phyloP scores from a whole-genome alignment of 352 stramenopile genomes.

The Phytophthora constricta region DNA sequence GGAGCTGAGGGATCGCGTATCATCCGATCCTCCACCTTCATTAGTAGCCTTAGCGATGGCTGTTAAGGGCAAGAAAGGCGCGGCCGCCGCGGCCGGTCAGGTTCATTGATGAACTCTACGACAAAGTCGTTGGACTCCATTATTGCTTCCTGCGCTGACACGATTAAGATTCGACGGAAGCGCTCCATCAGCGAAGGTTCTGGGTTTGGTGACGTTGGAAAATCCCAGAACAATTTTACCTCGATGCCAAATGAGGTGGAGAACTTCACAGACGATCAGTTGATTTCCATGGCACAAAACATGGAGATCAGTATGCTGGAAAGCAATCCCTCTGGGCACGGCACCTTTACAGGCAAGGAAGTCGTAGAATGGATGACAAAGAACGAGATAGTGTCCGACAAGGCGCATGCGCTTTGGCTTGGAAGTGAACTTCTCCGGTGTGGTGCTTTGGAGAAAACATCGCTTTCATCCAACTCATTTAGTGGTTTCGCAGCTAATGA shows the following conservation, averaged over 20 bases:
- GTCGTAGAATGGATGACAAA: conserved; percentile 78
- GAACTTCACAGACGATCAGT: conserved; percentile 79
- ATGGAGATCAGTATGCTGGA: conserved; percentile 66
- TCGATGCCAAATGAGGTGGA: conserved; percentile 66
- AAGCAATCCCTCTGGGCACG: conserved; percentile 41
- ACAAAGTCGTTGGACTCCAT: conserved; percentile 77
- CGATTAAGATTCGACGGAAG: conserved; percentile 51
- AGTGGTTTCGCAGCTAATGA: conserved; percentile 41
- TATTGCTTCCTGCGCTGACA: conserved; percentile 62
- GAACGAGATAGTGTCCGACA: conserved; percentile 79
- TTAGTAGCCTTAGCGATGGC: conserved; percentile 34
- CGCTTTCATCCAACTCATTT: conserved; percentile 31
- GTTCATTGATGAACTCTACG: conserved; percentile 66
- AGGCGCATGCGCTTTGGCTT: conserved; percentile 75
- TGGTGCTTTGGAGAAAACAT: conserved; percentile 55
- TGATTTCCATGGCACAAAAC: conserved; percentile 81
- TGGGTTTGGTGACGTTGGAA: conserved; percentile 34
- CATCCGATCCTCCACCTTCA: conserved; percentile 55
- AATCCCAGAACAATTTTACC: conserved; percentile 29
- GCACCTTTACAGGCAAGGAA: conserved; percentile 69
- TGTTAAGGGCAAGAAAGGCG: conserved; percentile 49
- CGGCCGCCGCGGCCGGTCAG: conserved; percentile 51
- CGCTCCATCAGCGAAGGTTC: conserved; percentile 70
- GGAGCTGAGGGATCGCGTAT: conserved; percentile 62
- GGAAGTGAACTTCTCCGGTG: conserved; percentile 73